phyloP scores from a whole-genome alignment of 495 filamentous ascomycete species.

The Cairneyella variabilis region DNA sequence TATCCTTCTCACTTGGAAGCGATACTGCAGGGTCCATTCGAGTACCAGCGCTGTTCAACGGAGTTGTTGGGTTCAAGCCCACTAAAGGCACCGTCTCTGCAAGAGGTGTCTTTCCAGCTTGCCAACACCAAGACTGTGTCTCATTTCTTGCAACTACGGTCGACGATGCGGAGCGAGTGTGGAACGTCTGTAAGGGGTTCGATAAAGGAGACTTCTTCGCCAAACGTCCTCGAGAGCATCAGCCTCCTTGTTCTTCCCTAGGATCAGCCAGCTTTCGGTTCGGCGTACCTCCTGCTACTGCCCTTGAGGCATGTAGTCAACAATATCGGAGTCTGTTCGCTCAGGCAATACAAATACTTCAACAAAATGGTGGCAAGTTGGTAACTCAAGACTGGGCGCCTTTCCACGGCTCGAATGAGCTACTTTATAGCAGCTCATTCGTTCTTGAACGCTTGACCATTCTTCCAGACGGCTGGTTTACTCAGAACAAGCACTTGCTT shows the following conservation, averaged over 20 bases:
- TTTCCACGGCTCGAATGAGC: conserved; percentile 51
- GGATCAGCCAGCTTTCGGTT: conserved; percentile 42
- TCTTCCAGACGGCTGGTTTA: conserved; percentile 22
- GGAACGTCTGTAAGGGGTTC: conserved; percentile 49
- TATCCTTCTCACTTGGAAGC: conserved; percentile 60
- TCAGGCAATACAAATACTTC: conserved; percentile 36
- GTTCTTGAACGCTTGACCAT: conserved; percentile 49
- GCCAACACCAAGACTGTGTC: conserved; percentile 58
- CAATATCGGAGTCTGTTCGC: conserved; percentile 42
- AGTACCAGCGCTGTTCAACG: conserved; percentile 60
- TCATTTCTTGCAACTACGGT: conserved; percentile 51
- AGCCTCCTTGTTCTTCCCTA: not conserved
- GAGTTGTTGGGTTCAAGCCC: conserved; percentile 64
- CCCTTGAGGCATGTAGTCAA: conserved; percentile 43
- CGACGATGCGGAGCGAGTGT: conserved; percentile 49
- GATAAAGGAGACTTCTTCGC: conserved; percentile 55
- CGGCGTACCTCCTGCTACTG: conserved; percentile 44
- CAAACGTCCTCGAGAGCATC: conserved; percentile 30
- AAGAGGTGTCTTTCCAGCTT: conserved; percentile 56
- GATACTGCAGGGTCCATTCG: conserved; percentile 66
- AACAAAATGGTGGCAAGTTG: conserved; percentile 42
- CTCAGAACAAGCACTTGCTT: conserved; percentile 27
- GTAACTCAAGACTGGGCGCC: conserved; percentile 47
- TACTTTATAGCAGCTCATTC: conserved; percentile 54
- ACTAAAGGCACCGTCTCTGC: conserved; percentile 60